phyloP scores from a whole-genome alignment of 2,329 filamentous ascomycete species.

The Colletotrichum tropicale region DNA sequence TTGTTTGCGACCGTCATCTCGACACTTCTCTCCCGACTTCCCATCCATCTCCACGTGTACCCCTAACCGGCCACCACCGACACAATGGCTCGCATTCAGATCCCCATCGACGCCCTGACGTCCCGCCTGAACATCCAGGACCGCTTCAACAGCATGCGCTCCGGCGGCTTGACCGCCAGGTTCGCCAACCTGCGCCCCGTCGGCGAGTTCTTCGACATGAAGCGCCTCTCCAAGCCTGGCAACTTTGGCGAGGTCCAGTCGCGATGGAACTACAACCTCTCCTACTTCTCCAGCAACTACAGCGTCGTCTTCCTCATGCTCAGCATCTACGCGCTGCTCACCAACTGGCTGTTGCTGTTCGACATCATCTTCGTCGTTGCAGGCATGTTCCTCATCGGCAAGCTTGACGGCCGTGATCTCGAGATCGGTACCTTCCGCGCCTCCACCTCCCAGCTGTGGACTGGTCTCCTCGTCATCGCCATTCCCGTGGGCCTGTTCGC shows the following conservation, averaged over 20 bases:
- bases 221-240: conserved; percentile 91
- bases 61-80: background rate
- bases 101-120: conserved; percentile 89
- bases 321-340: conserved; percentile 92
- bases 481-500: conserved; percentile 86
- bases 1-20: background rate
- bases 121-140: conserved; percentile 86
- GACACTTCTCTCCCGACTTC: background rate
- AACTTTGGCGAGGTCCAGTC: conserved; percentile 92
- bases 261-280: conserved; percentile 94
- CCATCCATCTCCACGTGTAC: background rate
- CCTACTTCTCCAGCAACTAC: conserved; percentile 99
- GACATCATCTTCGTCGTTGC: conserved; percentile 87
- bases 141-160: conserved; percentile 83
- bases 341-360: conserved; percentile 85
- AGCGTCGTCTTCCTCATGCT: conserved; percentile 92
- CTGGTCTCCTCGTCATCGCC: conserved; percentile 79
- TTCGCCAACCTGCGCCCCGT: conserved; percentile 93
- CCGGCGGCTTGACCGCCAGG: conserved; percentile 77
- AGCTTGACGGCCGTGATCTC: conserved; percentile 86
- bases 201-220: conserved; percentile 94
- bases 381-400: conserved; percentile 91
- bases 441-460: conserved; percentile 93
- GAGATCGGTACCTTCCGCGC: conserved; percentile 83
- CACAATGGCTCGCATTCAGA: conserved; percentile 84